Conservation (phyloP, 2,329 filamentous ascomycete genomes). For the Fonsecaea multimorphosa region DNA sequence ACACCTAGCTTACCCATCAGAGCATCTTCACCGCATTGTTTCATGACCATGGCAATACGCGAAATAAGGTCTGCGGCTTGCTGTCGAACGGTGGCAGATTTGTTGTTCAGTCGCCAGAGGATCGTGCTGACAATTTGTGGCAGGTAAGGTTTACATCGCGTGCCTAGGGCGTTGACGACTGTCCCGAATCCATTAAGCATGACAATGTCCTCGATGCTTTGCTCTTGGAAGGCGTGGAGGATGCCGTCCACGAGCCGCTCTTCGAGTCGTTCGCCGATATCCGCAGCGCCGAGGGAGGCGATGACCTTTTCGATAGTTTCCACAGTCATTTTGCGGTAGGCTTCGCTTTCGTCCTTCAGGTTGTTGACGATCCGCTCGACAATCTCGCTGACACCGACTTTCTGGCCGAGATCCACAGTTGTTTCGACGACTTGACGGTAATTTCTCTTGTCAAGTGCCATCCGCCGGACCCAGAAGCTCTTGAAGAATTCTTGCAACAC, state of each 20-base stretch:
- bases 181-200: conserved; percentile 98
- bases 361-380: conserved; percentile 92
- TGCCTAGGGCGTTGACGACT: conserved; percentile 92
- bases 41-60: conserved; percentile 98
- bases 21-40: conserved; percentile 94
- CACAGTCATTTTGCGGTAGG: conserved; percentile 98
- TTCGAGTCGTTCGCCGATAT: conserved; percentile 90
- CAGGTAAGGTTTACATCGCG: conserved; percentile 92
- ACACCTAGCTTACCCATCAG: conserved; percentile 94
- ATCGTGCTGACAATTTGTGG: conserved; percentile 97
- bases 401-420: conserved; percentile 94
- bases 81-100: conserved; percentile 93
- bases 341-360: conserved; percentile 96
- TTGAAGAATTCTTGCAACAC: conserved; percentile 98
- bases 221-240: conserved; percentile 94
- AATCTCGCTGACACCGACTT: conserved; percentile 96
- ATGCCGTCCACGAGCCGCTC: conserved; percentile 95
- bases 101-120: conserved; percentile 96
- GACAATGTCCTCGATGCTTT: conserved; percentile 93
- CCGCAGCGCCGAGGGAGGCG: conserved; percentile 87
- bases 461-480: conserved; percentile 95
- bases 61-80: conserved; percentile 97
- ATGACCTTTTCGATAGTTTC: conserved; percentile 98
- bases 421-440: conserved; percentile 98
- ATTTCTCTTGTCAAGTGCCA: conserved; percentile 97